Evolutionary conservation across 805 yeast species (phyloP), one percentile per base, ranked within the genome.

Genomic region (Candida succiphila): DNA sequence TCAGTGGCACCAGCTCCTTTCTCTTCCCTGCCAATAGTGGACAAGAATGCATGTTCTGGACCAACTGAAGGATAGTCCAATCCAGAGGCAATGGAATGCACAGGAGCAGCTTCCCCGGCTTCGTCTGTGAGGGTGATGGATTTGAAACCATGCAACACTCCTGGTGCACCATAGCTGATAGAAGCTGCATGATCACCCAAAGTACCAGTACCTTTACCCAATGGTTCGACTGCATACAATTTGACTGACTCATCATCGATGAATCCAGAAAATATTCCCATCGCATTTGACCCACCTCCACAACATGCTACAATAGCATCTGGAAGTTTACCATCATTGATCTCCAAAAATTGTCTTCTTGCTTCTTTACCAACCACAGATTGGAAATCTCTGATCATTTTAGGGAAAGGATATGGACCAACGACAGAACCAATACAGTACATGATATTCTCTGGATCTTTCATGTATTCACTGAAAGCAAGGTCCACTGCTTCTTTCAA

Each of bases 231-330:
- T 17, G 37, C 41, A 22, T 36, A 36, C 15, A 38, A 23, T 29
- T 36, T 36, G 13, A 38, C 41, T n/a, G 20, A 23, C n/a, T 38
- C 37, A 20, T 37, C 40, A 22, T 38, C 41, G 19, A 38, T 35
- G 32, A 38, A 38, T 3, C 31, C 41, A 16, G 37, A 32, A 17
- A 38, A 38, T 10, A 38, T 38, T 15, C 41, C 41, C 9, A 27
- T 27, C 23, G 41, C 41, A 20, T 38, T 38, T 22, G 41, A 38
- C 4, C 41, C 41, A 27, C 41, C 41, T 32, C 41, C 41, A 20
- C 41, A 38, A 22, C 41, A 38, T 17, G 41, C 41, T 17, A 38
- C 36, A 16, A 38, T 37, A 36, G 33, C 37, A 25, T 38, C 41
- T 5, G 41, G 41, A 7, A 38, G 30, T 16, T 21, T 21, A 17